Percentiles rank a stretch among this genome's conserved stretches.
Conservation (phyloP, 2,329 filamentous ascomycete species). For the Calonectria ilicicola region DNA sequence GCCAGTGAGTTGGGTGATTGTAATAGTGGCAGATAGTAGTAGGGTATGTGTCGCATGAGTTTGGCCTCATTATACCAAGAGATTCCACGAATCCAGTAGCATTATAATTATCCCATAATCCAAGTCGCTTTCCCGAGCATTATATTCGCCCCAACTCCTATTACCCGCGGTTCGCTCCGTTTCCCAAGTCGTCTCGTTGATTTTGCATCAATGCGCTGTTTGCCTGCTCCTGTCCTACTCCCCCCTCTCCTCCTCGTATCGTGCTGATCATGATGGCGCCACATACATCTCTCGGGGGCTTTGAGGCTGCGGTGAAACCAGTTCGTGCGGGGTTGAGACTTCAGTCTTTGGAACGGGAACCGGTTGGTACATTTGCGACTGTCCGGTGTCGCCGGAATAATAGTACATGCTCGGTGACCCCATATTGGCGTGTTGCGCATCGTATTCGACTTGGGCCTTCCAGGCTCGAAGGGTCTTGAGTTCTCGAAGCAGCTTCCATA, state of each 20-base stretch:
- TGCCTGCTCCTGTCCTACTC: background rate
- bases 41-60: too few relatives aligned
- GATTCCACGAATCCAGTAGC: background rate
- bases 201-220: background rate
- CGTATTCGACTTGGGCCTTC: background rate
- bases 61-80: too few relatives aligned
- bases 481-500: background rate
- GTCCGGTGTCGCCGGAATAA: background rate
- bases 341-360: background rate
- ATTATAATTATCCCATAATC: background rate
- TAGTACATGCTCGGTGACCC: background rate
- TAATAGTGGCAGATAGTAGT: too few relatives aligned
- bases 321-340: background rate
- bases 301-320: background rate
- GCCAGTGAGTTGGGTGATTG: too few relatives aligned
- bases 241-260: background rate
- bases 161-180: background rate
- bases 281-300: background rate
- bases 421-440: background rate
- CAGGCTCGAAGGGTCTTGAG: background rate
- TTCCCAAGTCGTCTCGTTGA: background rate
- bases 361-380: background rate
- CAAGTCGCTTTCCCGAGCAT: background rate
- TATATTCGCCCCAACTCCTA: background rate
- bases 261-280: background rate